These are phyloP conservation scores for Ustilago xerochloae DNA, from an alignment of 1,284 basidiomycete genomes.

Conservation along the genomic window DNA sequence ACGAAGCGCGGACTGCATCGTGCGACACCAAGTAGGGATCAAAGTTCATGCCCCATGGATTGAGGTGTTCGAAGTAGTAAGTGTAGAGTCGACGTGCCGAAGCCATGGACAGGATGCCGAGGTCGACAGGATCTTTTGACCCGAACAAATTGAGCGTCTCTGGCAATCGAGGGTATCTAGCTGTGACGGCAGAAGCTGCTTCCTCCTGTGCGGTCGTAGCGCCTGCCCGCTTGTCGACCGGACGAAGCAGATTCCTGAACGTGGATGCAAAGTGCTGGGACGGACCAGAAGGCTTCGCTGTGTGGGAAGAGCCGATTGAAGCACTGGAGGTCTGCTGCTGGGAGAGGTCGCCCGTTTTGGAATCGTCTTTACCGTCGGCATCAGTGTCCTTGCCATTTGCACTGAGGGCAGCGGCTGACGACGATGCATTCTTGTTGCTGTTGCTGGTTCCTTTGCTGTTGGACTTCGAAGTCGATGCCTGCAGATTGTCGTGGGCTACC, in stretches of 20 bases:
- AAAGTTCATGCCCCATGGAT: constrained; percentile 50
- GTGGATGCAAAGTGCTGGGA: constrained; percentile 42
- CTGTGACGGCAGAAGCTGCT: constrained; percentile 26
- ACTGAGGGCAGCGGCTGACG: neutral
- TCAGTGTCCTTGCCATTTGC: neutral
- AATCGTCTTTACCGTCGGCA: neutral
- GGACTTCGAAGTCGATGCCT: constrained; percentile 24
- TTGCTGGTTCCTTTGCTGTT: neutral
- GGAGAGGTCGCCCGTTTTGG: neutral
- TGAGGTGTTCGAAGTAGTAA: constrained; percentile 46
- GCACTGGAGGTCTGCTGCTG: neutral
- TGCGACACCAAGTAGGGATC: constrained; percentile 40
- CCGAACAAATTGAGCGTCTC: constrained; percentile 35
- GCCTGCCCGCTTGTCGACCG: constrained; percentile 36
- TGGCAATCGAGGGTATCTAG: constrained; percentile 36
- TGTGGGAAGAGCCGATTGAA: neutral
- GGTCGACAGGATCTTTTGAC: constrained; percentile 38
- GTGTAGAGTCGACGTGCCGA: constrained; percentile 33
- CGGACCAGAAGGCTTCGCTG: constrained; percentile 10
- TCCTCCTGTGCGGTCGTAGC: constrained; percentile 21
- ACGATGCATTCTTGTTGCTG: constrained; percentile 4
- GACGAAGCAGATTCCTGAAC: constrained; percentile 41
- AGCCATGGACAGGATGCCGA: constrained; percentile 37
- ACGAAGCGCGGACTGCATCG: constrained; percentile 39
- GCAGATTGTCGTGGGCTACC: constrained; percentile 41